Evolutionary conservation across 164 flowering plant species (phyloP), one percentile per base, ranked within the genome.

Genomic region (Sedum album): DNA sequence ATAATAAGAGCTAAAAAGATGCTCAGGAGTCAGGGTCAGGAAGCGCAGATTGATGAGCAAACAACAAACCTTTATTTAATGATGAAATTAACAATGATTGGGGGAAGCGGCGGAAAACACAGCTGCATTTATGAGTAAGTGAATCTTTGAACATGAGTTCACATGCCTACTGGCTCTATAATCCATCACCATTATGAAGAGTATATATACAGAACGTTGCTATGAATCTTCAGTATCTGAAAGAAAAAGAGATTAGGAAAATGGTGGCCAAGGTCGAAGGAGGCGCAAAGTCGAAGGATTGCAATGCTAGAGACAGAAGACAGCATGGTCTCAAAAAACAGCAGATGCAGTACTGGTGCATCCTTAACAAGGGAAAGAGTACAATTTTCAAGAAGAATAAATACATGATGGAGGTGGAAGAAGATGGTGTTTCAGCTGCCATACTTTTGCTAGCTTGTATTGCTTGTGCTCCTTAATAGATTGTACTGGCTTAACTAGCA

Each of bases 401-500:
- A 7, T 51, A 25, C 26, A 21, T 26, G 7, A 14, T 11, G 5
- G 57, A 10, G 26, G 13, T 8, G 57, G 57, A n/a, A 48, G 53
- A 48, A 21, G 57, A 51, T 51, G 57, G 57, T 51, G 28, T 51
- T 51, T 51, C 57, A 5, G 57, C 26, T 4, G 57, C 57, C 25
- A 51, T 51, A n/a, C 57, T 51, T 4, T 21, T n/a, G 57, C 26
- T 51, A n/a, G 57, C 57, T n/a, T 51, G 57, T 51, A n/a, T 51
- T 51, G 57, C 57, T 6, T 21, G 10, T 51, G 57, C 57, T 51
- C 26, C 57, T 51, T 51, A 51, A 23, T n/a, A 39, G 20, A 18
- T 11, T 17, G 53, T 44, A 44, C 48, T 4, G 25, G 8, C 26
- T 51, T 51, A 21, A 4, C 49, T 1, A 51, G 4, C 57, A 4